Base-by-base conservation (phyloP, 2,329 filamentous ascomycete species). In the Fusarium solani-melongenae region DNA sequence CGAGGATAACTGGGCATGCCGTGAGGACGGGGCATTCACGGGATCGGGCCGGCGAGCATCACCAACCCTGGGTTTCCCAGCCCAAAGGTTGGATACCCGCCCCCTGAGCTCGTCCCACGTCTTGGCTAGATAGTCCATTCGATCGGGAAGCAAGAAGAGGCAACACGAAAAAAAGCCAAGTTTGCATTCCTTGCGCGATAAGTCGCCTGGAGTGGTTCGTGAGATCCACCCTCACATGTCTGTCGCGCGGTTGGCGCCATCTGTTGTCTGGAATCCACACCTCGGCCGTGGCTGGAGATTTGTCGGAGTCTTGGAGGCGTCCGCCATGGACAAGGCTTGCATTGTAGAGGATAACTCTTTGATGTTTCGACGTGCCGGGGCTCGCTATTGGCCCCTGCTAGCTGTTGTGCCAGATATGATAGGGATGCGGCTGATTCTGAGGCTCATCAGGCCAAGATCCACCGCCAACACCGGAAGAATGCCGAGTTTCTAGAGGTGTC, bases 221-320 rank as follows among this genome's bases (percentile, higher is more conserved):
- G 22, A 33, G 71, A 22, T 69, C 75, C 69, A 68, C 71, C 67
- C 60, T 71, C 68, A 64, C 62, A 71, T 72, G 55, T 73, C 64
- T 34, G 36, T 22, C 46, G 27, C 65, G 66, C 38, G 38, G 44
- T 49, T 49, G 24, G 49, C 39, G 46, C 38, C 41, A 56, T 56
- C 20, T 56, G 29, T 56, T 27, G 53, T 46, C 44, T 46, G 22
- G 60, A 62, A 68, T 55, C 63, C 64, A 65, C 74, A 62, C 36
- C 51, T 72, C 67, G 74, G 69, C 61, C 61, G 51, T 66, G 39
- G 53, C 67, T 76, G 74, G 76, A 73, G 68, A 72, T 68, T 67
- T 68, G 41, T 73, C 74, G 71, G 71, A 57, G 57, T 71, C 67
- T 39, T 44, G 29, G 27, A 72, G 31, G 46, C 27, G 5, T 6